Evolutionary conservation across 2,329 filamentous ascomycete genomes (phyloP).

Genomic region (Calonectria ilicicola): DNA sequence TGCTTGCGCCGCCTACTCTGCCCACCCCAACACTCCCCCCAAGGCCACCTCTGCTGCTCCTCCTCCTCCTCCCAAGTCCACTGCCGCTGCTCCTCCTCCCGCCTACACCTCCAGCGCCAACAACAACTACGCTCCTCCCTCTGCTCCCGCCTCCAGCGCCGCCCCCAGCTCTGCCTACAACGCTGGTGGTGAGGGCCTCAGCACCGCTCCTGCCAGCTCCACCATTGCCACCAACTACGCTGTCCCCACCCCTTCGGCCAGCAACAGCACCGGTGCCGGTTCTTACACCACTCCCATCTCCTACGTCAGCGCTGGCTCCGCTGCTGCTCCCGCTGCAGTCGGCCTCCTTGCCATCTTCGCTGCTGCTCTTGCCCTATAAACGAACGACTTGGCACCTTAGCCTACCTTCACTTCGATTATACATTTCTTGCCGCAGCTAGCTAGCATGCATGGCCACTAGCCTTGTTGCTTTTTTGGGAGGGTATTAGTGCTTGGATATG

Average conservation of each 20-base stretch:
- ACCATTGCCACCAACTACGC: neutral
- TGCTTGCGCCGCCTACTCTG: conserved; percentile 43
- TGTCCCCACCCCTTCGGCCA: neutral
- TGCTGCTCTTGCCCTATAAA: conserved; percentile 49
- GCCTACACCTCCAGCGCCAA: conserved; percentile 13
- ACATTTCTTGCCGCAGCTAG: neutral
- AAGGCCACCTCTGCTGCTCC: conserved; percentile 3
- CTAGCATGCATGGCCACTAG: too few species aligned
- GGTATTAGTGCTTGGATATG: too few species aligned
- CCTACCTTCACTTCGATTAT: neutral
- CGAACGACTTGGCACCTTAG: neutral
- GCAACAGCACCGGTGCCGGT: neutral
- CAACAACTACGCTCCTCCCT: neutral
- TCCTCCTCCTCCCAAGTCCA: conserved; percentile 23
- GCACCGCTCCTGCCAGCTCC: neutral
- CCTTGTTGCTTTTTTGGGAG: too few species aligned
- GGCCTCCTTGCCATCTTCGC: conserved; percentile 47
- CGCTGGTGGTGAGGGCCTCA: neutral
- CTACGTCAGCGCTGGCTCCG: conserved; percentile 31
- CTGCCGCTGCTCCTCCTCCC: conserved; percentile 24
- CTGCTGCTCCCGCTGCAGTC: conserved; percentile 42
- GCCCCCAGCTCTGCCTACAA: conserved; percentile 25
- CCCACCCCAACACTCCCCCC: conserved; percentile 24
- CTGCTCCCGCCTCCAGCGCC: neutral
- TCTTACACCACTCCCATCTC: neutral